Base-by-base conservation (phyloP, 129 eudicot genomes). In the Flaveria brownii region DNA sequence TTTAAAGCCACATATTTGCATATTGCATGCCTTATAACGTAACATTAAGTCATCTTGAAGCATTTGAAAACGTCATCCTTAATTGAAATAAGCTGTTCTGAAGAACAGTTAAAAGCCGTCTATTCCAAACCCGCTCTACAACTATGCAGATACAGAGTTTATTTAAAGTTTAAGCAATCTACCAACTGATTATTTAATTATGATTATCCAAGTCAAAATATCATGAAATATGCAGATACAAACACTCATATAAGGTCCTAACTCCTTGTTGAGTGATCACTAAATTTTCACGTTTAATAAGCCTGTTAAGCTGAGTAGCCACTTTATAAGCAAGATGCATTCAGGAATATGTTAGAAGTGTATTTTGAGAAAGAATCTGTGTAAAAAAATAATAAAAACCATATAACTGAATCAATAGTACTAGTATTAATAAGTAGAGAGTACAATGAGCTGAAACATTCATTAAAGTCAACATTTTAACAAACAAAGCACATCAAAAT, bases 401-500 rank as follows among this genome's bases (percentile, higher is more conserved):
- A 68, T 43, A 10, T 13, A 63, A 61, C 3, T 16, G 33, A 79
- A 61, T 51, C 36, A 49, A 71, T 45, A 15, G 23, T 14, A 61
- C 54, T 69, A 57, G 61, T 41, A 68, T 68, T 25, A 20, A 56
- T 69, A 46, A 30, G 42, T 45, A 69, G 75, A 46, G 72, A 70
- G 57, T 81, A 74, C 56, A 76, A 7, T 2, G 5, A 17, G 64
- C 70, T 22, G 9, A 71, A 69, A 59, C 25, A 59, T 78, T 78
- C 76, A 70, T 69, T 46, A 36, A 69, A 81, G 73, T 60, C 67
- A 4, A 14, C 57, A 49, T 46, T 67, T 77, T 39, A 77, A 76
- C 82, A 62, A 77, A 67, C 70, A 81, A 9, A 62, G 63, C 47
- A 61, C 69, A 71, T 51, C 82, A 82, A 82, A 77, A 82, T 45